A percentile compares a stretch with the other conserved stretches of the same genome.
Conservation (phyloP, 116 monocot genomes). For the Papilionanthe hybrid region DNA sequence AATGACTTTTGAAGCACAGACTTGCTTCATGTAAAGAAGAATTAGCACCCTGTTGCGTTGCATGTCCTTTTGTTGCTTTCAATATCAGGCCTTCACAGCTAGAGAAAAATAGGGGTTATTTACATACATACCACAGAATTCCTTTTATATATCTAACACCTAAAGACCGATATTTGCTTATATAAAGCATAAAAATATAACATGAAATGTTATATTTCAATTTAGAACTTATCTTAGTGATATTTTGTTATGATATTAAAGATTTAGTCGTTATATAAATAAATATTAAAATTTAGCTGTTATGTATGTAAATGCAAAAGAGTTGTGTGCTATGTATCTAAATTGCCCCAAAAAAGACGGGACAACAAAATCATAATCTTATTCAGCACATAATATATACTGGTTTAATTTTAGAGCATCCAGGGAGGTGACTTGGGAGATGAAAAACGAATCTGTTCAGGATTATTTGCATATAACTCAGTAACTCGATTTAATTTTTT, state of each 20-base stretch:
- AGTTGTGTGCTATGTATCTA: no score
- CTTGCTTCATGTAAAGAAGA: neutral
- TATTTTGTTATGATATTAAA: no score
- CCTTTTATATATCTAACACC: no score
- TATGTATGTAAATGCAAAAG: no score
- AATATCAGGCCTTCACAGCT: neutral
- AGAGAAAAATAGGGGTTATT: neutral
- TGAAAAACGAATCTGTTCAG: neutral
- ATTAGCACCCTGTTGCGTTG: neutral
- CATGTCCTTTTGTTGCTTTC: neutral
- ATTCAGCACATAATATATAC: neutral
- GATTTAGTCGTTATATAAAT: no score
- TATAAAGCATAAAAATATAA: no score
- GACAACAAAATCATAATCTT: neutral
- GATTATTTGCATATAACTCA: slow-evolving; percentile 1
- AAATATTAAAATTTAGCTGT: no score
- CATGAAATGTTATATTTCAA: no score
- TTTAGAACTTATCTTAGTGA: no score
- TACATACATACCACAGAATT: neutral
- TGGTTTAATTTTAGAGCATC: neutral
- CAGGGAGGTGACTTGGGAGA: neutral
- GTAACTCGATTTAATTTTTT: neutral
- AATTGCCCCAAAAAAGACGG: no score
- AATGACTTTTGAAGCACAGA: neutral
- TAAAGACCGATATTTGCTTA: no score